Evolutionary conservation across 805 yeast genomes (phyloP).

Genomic region (Yarrowia osloensis): DNA sequence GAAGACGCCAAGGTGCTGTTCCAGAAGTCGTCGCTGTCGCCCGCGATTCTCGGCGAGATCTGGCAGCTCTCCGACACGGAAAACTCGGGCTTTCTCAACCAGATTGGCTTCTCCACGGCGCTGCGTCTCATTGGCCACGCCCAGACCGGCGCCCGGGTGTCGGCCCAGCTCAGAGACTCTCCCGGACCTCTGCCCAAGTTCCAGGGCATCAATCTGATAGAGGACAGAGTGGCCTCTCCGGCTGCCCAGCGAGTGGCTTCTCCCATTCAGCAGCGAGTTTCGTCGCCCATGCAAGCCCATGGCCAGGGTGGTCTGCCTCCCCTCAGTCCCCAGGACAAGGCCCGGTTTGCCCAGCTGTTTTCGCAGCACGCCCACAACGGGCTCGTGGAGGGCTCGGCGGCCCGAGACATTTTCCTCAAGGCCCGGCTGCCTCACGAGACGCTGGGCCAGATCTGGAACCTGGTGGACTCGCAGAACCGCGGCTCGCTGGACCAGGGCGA

Average conservation of each 20-base stretch:
- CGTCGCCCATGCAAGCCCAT: too few species aligned
- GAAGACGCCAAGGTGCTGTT: constrained; percentile 79
- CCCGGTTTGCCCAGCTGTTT: constrained; percentile 52
- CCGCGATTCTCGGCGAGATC: constrained; percentile 77
- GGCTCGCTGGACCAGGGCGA: constrained; percentile 75
- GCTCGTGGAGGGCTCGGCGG: constrained; percentile 71
- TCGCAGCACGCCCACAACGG: constrained; percentile 61
- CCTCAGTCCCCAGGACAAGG: constrained; percentile 42
- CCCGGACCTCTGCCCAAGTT: constrained; percentile 70
- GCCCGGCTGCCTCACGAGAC: constrained; percentile 78
- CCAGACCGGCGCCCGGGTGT: constrained; percentile 68
- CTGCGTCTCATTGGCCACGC: constrained; percentile 87
- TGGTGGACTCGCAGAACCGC: constrained; percentile 73
- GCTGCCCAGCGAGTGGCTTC: constrained; percentile 42
- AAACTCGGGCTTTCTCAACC: constrained; percentile 80
- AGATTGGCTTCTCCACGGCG: constrained; percentile 78
- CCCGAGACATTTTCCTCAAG: constrained; percentile 83
- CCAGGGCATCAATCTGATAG: constrained; percentile 39
- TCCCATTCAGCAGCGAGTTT: constrained; percentile 21
- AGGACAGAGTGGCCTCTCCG: constrained; percentile 35
- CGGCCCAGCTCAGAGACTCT: constrained; percentile 53
- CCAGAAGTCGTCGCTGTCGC: constrained; percentile 81
- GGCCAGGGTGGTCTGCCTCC: constrained; percentile 41
- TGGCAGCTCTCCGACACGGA: constrained; percentile 95
- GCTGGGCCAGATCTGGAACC: constrained; percentile 84